A percentile compares a stretch with the other conserved stretches of the same genome.
Evolutionary conservation across 148 eudicot species (phyloP).

Genomic region (Rhododendron vialii): DNA sequence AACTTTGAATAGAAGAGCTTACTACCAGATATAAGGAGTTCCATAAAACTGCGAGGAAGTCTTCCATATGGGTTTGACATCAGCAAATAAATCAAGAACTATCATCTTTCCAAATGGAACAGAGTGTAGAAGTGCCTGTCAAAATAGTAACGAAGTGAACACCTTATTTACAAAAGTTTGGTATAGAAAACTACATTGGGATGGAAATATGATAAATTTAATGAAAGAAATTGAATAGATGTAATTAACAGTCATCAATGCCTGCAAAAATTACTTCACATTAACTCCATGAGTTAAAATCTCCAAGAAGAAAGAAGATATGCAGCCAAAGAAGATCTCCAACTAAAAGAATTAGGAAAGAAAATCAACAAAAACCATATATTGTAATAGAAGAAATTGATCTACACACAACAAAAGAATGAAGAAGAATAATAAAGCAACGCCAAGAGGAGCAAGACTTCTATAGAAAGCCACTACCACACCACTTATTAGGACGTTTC

Average conservation of each 20-base stretch:
- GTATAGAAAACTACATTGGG: neutral
- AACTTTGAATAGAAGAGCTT: neutral
- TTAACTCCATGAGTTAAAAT: neutral
- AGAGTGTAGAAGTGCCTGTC: constrained; percentile 92
- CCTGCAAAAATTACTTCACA: no score
- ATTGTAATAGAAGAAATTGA: neutral
- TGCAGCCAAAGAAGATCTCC: constrained; percentile 5
- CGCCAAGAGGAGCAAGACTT: neutral
- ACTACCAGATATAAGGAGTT: constrained; percentile 90
- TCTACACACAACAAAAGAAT: neutral
- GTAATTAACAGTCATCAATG: neutral
- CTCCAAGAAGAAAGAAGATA: neutral
- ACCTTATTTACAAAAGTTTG: neutral
- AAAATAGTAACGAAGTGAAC: constrained; percentile 8
- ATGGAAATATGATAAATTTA: neutral
- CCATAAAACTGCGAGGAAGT: constrained; percentile 84
- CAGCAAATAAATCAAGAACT: constrained; percentile 99
- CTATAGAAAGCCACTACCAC: neutral
- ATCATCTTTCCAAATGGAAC: constrained; percentile 99
- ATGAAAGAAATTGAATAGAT: neutral
- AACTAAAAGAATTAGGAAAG: neutral
- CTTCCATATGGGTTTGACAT: constrained; percentile 87
- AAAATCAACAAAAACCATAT: constrained; percentile 1
- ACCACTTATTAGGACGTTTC: neutral
- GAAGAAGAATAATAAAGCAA: neutral